Evolutionary conservation across 2,329 filamentous ascomycete species (phyloP).

Genomic region (Didymella keratinophila): DNA sequence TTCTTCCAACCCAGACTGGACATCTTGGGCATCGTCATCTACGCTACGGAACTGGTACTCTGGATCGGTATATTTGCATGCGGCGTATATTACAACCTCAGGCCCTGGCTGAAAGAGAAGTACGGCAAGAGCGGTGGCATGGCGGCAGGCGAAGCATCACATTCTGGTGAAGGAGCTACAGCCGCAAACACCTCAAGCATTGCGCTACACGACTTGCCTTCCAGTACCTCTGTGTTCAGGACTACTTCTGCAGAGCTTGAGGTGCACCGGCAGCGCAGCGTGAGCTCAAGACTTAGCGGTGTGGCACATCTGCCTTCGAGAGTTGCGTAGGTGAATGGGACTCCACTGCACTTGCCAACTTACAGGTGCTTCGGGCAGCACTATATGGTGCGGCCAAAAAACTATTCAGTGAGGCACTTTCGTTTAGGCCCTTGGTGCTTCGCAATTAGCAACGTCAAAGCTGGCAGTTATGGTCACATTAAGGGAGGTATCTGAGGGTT

Average conservation of each 20-base stretch:
- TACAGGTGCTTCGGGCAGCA: too few species aligned
- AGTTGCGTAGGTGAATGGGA: slow-evolving; percentile 15
- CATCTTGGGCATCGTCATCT: slow-evolving; percentile 70
- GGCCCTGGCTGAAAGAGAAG: slow-evolving; percentile 62
- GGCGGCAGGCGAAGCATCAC: slow-evolving; percentile 1
- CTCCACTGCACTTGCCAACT: not conserved
- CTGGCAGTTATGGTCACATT: too few species aligned
- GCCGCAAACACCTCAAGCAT: slow-evolving; percentile 36
- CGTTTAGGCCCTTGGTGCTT: too few species aligned
- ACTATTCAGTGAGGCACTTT: too few species aligned
- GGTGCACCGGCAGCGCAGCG: slow-evolving; percentile 31
- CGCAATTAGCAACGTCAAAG: too few species aligned
- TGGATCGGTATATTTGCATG: slow-evolving; percentile 73
- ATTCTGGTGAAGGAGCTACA: slow-evolving; percentile 1
- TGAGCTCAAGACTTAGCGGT: slow-evolving; percentile 13
- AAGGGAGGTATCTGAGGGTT: too few species aligned
- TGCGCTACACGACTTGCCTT: slow-evolving; percentile 60
- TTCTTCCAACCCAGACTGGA: slow-evolving; percentile 68
- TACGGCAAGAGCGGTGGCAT: slow-evolving; percentile 17
- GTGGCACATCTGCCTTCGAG: slow-evolving; percentile 17
- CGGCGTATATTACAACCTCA: slow-evolving; percentile 70
- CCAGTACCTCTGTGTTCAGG: slow-evolving; percentile 70
- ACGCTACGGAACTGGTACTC: slow-evolving; percentile 69
- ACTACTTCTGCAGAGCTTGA: slow-evolving; percentile 59
- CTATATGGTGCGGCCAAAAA: too few species aligned